These are phyloP conservation scores for Cladosporium oxysporum DNA, from an alignment of 2,329 filamentous ascomycete genomes.

Conservation along the genomic window DNA sequence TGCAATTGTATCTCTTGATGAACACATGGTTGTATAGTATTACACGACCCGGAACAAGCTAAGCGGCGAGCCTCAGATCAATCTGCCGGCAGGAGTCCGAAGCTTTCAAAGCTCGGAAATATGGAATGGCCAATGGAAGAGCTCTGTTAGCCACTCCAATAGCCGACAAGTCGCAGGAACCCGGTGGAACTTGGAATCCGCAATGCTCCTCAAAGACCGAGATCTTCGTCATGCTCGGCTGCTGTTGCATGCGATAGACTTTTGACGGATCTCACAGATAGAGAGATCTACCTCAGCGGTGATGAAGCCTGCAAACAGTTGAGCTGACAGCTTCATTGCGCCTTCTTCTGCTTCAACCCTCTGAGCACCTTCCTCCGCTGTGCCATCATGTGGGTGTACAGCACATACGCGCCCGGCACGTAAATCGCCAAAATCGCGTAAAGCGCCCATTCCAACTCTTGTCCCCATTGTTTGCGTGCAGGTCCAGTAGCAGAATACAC, in stretches of 20 bases:
- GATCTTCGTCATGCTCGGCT: not conserved
- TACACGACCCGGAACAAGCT: not conserved
- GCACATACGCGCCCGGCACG: constrained; percentile 79
- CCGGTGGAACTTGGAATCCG: not conserved
- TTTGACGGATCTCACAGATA: not conserved
- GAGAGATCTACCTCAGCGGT: not conserved
- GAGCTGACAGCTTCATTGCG: constrained; percentile 6
- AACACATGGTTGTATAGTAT: not conserved
- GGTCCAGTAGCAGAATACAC: constrained; percentile 69
- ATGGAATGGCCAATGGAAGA: not conserved
- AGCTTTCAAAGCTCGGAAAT: not conserved
- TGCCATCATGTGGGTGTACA: constrained; percentile 93
- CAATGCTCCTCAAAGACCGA: not conserved
- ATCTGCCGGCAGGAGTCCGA: not conserved
- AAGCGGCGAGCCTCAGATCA: not conserved
- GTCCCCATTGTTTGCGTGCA: constrained; percentile 46
- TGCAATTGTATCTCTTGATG: not conserved
- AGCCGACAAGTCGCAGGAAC: not conserved
- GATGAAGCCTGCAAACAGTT: not conserved
- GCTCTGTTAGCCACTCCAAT: not conserved
- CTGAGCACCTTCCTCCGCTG: constrained; percentile 81
- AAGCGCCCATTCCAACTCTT: constrained; percentile 59
- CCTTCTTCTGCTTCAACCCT: constrained; percentile 54
- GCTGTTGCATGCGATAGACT: not conserved
- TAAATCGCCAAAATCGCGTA: constrained; percentile 71